These are phyloP conservation scores for Agarophyton chilense DNA, from an alignment of 23 red algal genomes.

Conservation along the genomic window DNA sequence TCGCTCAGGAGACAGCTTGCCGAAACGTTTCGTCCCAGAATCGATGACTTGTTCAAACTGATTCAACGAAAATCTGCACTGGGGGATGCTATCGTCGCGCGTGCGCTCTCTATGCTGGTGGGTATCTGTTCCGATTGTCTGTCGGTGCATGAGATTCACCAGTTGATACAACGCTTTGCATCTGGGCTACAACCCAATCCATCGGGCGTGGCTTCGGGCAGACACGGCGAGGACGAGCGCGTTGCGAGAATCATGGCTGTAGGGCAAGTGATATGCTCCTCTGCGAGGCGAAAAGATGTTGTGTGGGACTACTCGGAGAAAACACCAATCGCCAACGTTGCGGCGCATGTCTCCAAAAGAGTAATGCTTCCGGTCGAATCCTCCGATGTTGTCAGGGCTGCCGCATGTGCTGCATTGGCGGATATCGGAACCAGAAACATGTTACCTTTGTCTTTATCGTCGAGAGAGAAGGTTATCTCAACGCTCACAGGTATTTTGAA, in stretches of 20 bases:
- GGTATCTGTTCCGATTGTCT: conserved; percentile 7
- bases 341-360: conserved; percentile 10
- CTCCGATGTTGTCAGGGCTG: conserved; percentile 37
- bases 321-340: background rate
- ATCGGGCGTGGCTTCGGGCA: conserved; percentile 35
- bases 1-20: background rate
- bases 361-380: conserved; percentile 40
- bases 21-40: background rate
- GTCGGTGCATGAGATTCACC: background rate
- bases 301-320: background rate
- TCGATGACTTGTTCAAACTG: conserved; percentile 2
- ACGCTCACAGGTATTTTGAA: conserved; percentile 46
- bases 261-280: conserved; percentile 24
- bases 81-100: conserved; percentile 34
- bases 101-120: conserved; percentile 32
- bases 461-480: conserved; percentile 2
- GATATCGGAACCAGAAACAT: conserved; percentile 9
- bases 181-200: conserved; percentile 27
- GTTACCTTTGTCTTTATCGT: conserved; percentile 21
- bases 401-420: conserved; percentile 40
- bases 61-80: conserved; percentile 33
- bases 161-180: background rate
- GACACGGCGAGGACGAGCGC: conserved; percentile 43
- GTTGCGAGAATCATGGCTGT: conserved; percentile 40
- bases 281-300: background rate